Conservation (phyloP, 805 yeast genomes). For the Teunomyces tritomae region DNA sequence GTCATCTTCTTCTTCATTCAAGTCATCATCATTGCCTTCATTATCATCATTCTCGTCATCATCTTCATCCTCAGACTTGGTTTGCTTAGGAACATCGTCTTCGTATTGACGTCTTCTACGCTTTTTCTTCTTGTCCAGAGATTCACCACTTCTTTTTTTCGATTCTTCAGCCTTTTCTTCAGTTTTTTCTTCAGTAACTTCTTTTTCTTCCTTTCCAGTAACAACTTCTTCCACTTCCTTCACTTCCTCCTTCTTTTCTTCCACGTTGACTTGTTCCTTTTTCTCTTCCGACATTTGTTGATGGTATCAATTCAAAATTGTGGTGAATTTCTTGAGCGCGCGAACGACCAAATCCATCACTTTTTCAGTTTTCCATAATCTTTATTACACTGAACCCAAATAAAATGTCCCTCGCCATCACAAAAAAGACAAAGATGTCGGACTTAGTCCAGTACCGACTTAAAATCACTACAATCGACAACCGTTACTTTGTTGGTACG, state of each 20-base stretch:
- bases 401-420: not conserved
- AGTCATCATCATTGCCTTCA: conserved; percentile 48
- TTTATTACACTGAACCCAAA: too few relatives aligned
- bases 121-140: conserved; percentile 39
- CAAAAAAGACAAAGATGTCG: conserved; percentile 45
- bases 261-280: conserved; percentile 5
- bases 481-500: conserved; percentile 73
- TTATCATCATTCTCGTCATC: conserved; percentile 45
- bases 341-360: conserved; percentile 1
- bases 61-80: conserved; percentile 37
- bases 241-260: conserved; percentile 14
- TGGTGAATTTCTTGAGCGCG: not conserved
- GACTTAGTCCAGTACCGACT: conserved; percentile 74
- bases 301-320: not conserved
- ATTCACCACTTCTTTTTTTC: conserved; percentile 9
- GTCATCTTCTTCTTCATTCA: conserved; percentile 66
- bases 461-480: conserved; percentile 72
- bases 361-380: too few relatives aligned
- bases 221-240: conserved; percentile 15
- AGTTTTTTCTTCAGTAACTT: conserved; percentile 2
- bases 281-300: conserved; percentile 4
- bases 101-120: conserved; percentile 57
- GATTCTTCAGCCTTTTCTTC: conserved; percentile 14
- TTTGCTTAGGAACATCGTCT: conserved; percentile 54
- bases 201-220: not conserved